These are phyloP conservation scores for Xylaria arbuscula DNA, from an alignment of 2,329 filamentous ascomycete genomes.

Conservation along the genomic window DNA sequence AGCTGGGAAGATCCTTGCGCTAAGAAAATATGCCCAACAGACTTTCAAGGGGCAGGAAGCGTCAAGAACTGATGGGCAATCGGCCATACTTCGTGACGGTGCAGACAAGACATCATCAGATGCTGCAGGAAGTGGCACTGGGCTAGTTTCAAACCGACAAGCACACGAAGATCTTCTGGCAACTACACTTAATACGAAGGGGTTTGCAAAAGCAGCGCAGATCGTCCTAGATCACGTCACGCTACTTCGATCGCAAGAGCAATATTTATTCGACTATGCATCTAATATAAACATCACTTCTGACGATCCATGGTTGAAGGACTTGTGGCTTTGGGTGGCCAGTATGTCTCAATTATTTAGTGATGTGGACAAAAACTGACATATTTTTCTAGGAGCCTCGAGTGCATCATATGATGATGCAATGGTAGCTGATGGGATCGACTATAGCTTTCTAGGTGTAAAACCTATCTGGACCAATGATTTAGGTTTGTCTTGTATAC, in stretches of 20 bases:
- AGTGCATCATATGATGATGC: conserved; percentile 72
- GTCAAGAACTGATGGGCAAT: conserved; percentile 30
- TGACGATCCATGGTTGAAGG: conserved; percentile 79
- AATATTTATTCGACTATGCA: conserved; percentile 71
- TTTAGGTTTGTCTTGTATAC: conserved; percentile 63
- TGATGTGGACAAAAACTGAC: conserved; percentile 32
- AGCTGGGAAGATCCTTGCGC: conserved; percentile 61
- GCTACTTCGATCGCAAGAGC: conserved; percentile 69
- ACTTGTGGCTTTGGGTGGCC: conserved; percentile 81
- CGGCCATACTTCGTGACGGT: conserved; percentile 11
- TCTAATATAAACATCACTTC: conserved; percentile 74
- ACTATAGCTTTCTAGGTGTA: conserved; percentile 81
- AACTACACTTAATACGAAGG: conserved; percentile 57
- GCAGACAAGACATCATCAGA: conserved; percentile 52
- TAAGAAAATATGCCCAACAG: conserved; percentile 55
- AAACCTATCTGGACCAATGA: conserved; percentile 77
- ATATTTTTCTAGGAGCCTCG: conserved; percentile 64
- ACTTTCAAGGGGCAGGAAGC: conserved; percentile 36
- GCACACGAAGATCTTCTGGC: conserved; percentile 66
- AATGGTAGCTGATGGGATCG: conserved; percentile 76
- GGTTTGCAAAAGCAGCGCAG: conserved; percentile 63
- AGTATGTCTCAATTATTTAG: conserved; percentile 57
- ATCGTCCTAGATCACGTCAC: conserved; percentile 67
- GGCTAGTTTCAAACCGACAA: conserved; percentile 63
- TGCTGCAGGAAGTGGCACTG: conserved; percentile 52